A percentile compares a stretch with the other conserved stretches of the same genome.
These are phyloP conservation scores for Vitis rotundifolia DNA, from an alignment of 164 flowering plant species.

Conservation along the genomic window DNA sequence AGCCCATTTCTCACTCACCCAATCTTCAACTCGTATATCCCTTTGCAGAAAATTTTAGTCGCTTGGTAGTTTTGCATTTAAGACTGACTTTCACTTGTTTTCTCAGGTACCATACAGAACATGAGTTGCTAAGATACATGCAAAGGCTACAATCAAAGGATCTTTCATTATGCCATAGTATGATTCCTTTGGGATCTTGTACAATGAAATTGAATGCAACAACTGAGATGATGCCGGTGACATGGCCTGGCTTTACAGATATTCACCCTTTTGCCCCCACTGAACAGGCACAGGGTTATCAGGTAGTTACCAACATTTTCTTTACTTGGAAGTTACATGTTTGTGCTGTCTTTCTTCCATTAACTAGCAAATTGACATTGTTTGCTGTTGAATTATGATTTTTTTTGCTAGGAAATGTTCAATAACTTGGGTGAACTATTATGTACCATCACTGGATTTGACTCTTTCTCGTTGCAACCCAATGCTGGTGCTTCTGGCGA, in stretches of 20 bases:
- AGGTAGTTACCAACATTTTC: slow-evolving; percentile 46
- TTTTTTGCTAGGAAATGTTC: slow-evolving; percentile 81
- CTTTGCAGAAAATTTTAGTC: slow-evolving; percentile 1
- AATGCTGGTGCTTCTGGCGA: slow-evolving; percentile 99
- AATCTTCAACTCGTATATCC: slow-evolving; percentile 77
- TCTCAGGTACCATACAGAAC: slow-evolving; percentile 90
- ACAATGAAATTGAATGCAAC: slow-evolving; percentile 99
- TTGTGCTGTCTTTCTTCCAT: not conserved
- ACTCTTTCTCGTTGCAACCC: slow-evolving; percentile 97
- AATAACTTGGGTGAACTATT: slow-evolving; percentile 73
- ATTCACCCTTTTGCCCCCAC: slow-evolving; percentile 94
- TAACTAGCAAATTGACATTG: slow-evolving; percentile 1
- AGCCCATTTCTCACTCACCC: slow-evolving; percentile 84
- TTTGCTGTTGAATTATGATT: not conserved
- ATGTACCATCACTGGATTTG: slow-evolving; percentile 95
- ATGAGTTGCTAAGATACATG: slow-evolving; percentile 88
- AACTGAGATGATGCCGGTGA: slow-evolving; percentile 96
- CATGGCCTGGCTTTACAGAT: slow-evolving; percentile 83
- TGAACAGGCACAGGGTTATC: slow-evolving; percentile 88
- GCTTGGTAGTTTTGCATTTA: not conserved
- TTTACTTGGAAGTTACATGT: not conserved
- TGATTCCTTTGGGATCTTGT: slow-evolving; percentile 99
- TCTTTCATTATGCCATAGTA: slow-evolving; percentile 96
- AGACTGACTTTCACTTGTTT: slow-evolving; percentile 12
- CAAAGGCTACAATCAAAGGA: slow-evolving; percentile 80